Evolutionary conservation across 2,329 filamentous ascomycete genomes (phyloP).

Genomic region (Hortaea werneckii): DNA sequence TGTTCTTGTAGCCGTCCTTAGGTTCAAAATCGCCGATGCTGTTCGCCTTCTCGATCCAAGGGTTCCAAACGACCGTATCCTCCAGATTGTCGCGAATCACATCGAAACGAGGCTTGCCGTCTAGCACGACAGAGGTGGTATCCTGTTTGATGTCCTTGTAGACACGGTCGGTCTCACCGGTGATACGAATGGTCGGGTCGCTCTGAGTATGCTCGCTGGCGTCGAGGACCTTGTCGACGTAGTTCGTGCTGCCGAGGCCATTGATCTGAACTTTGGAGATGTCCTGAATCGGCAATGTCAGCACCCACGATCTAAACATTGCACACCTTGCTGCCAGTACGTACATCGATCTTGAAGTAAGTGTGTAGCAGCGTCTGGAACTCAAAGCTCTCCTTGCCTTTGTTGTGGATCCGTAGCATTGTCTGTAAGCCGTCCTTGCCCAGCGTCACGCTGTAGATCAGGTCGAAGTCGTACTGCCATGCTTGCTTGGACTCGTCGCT

Average conservation of each 20-base stretch:
- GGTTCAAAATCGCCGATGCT: conserved; percentile 80
- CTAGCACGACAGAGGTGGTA: conserved; percentile 54
- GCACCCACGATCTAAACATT: not conserved
- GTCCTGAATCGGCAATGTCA: conserved; percentile 47
- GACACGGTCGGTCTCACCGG: conserved; percentile 75
- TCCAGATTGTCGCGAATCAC: conserved; percentile 74
- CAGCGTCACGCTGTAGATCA: conserved; percentile 89
- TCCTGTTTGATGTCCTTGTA: conserved; percentile 59
- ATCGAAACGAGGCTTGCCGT: conserved; percentile 55
- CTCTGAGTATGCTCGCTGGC: conserved; percentile 54
- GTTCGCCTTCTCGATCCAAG: conserved; percentile 76
- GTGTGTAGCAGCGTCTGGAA: conserved; percentile 88
- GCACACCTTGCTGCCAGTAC: conserved; percentile 15
- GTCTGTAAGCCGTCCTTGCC: conserved; percentile 66
- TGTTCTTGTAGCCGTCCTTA: conserved; percentile 80
- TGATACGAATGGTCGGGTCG: conserved; percentile 55
- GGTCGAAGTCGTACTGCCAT: conserved; percentile 80
- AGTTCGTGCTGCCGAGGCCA: conserved; percentile 66
- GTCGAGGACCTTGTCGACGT: conserved; percentile 71
- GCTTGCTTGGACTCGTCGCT: conserved; percentile 56
- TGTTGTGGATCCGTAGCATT: conserved; percentile 77
- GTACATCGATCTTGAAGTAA: conserved; percentile 71
- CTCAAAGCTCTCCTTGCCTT: conserved; percentile 72
- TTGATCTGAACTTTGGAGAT: conserved; percentile 62
- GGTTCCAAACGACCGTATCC: conserved; percentile 95